A percentile compares a stretch with the other conserved stretches of the same genome.
These are phyloP conservation scores for Fonsecaea multimorphosa DNA, from an alignment of 2,329 filamentous ascomycete species.

Conservation along the genomic window DNA sequence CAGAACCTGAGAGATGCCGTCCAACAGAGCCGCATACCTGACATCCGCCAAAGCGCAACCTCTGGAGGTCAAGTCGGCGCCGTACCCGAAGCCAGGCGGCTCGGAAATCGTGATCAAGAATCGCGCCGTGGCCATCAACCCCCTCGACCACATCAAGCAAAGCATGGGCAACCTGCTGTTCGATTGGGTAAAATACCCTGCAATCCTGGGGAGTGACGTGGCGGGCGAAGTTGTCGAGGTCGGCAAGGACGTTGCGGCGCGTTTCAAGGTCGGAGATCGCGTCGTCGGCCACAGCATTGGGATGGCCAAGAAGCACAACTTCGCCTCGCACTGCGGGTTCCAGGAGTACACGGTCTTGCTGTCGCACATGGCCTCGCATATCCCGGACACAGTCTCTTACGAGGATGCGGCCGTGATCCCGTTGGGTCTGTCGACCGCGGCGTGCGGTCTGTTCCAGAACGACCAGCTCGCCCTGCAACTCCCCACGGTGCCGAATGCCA, in stretches of 20 bases:
- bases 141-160: conserved; percentile 47
- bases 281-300: conserved; percentile 46
- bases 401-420: conserved; percentile 47
- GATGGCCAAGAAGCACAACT: conserved; percentile 32
- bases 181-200: conserved; percentile 45
- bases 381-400: conserved; percentile 45
- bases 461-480: conserved; percentile 38
- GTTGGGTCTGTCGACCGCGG: conserved; percentile 45
- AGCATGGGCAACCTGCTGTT: conserved; percentile 35
- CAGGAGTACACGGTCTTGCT: conserved; percentile 41
- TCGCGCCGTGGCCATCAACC: conserved; percentile 41
- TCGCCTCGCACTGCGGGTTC: conserved; percentile 49
- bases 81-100: conserved; percentile 27
- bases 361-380: conserved; percentile 35
- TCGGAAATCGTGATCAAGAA: conserved; percentile 41
- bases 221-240: conserved; percentile 56
- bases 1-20: conserved; percentile 14
- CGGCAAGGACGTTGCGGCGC: conserved; percentile 51
- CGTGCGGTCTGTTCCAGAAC: conserved; percentile 43
- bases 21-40: conserved; percentile 39
- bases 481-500: conserved; percentile 27
- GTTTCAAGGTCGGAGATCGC: conserved; percentile 54
- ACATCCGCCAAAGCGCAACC: conserved; percentile 25
- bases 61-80: conserved; percentile 35
- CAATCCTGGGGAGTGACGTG: conserved; percentile 51